Percentiles rank a stretch among this genome's conserved stretches.
Evolutionary conservation across 2,329 filamentous ascomycete species (phyloP).

Genomic region (Penicillium sclerotiorum): DNA sequence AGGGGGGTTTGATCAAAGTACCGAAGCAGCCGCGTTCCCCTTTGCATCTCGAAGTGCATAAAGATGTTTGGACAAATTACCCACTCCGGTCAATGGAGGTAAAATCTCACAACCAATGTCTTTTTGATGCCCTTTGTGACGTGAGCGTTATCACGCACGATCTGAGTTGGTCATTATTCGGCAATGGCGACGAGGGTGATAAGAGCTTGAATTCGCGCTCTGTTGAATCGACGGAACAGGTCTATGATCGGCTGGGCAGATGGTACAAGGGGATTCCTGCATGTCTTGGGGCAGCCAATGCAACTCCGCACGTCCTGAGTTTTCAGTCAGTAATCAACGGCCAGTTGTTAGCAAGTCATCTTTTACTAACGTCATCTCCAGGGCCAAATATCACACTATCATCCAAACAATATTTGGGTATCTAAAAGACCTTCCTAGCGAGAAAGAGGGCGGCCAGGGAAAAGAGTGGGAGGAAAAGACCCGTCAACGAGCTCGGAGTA

Average conservation of each 20-base stretch:
- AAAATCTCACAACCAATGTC: slow-evolving; percentile 19
- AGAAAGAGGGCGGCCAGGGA: not conserved
- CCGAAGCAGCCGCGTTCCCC: slow-evolving; percentile 16
- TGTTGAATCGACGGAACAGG: slow-evolving; percentile 13
- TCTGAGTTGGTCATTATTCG: slow-evolving; percentile 19
- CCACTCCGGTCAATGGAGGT: slow-evolving; percentile 15
- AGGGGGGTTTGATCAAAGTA: slow-evolving; percentile 17
- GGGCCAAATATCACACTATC: slow-evolving; percentile 43
- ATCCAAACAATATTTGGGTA: slow-evolving; percentile 35
- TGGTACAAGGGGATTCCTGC: slow-evolving; percentile 19
- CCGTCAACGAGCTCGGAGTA: slow-evolving; percentile 17
- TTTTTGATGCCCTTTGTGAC: slow-evolving; percentile 23
- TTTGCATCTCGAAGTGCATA: slow-evolving; percentile 9
- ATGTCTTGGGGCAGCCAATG: slow-evolving; percentile 13
- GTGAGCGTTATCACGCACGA: slow-evolving; percentile 26
- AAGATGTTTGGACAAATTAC: slow-evolving; percentile 27
- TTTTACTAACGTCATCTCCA: slow-evolving; percentile 16
- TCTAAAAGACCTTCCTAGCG: slow-evolving; percentile 14
- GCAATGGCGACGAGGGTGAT: slow-evolving; percentile 4
- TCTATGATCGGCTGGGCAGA: slow-evolving; percentile 20
- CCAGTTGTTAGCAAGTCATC: not conserved
- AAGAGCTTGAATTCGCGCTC: slow-evolving; percentile 10
- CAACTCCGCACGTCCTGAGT: slow-evolving; percentile 14
- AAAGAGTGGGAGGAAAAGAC: slow-evolving; percentile 5
- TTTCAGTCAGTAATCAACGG: slow-evolving; percentile 9